These are phyloP conservation scores for Alternaria solani DNA, from an alignment of 2,329 filamentous ascomycete species.

Conservation along the genomic window DNA sequence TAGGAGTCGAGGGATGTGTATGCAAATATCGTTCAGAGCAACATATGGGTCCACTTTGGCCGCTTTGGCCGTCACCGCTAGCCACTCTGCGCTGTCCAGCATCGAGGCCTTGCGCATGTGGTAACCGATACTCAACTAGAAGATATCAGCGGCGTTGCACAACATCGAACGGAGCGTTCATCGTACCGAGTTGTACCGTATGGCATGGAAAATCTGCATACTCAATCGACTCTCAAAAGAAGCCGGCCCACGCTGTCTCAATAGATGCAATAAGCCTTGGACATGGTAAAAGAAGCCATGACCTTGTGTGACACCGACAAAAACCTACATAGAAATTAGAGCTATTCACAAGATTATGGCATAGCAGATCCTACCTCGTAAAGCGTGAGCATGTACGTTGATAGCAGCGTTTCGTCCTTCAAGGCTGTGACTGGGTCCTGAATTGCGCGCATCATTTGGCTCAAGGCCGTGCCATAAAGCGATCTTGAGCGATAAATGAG, in stretches of 20 bases:
- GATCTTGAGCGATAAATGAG: slow-evolving; percentile 47
- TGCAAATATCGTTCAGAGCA: slow-evolving; percentile 43
- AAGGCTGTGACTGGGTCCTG: slow-evolving; percentile 35
- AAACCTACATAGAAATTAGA: slow-evolving; percentile 34
- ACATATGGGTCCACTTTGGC: slow-evolving; percentile 47
- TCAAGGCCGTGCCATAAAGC: slow-evolving; percentile 45
- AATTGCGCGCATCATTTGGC: slow-evolving; percentile 42
- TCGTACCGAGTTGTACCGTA: slow-evolving; percentile 47
- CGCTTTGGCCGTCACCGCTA: slow-evolving; percentile 39
- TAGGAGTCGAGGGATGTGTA: slow-evolving; percentile 45
- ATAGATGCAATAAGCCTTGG: slow-evolving; percentile 44
- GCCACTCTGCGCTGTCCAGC: slow-evolving; percentile 46
- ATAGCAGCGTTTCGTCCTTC: slow-evolving; percentile 47
- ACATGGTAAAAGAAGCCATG: slow-evolving; percentile 51
- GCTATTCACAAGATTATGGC: not conserved
- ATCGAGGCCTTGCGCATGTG: slow-evolving; percentile 47
- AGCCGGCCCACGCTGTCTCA: slow-evolving; percentile 43
- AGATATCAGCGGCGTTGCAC: slow-evolving; percentile 13
- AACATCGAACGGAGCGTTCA: not conserved
- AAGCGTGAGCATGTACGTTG: slow-evolving; percentile 46
- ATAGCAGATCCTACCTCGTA: slow-evolving; percentile 37
- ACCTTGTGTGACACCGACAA: slow-evolving; percentile 44
- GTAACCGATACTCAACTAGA: slow-evolving; percentile 46
- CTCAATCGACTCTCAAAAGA: slow-evolving; percentile 42
- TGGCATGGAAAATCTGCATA: slow-evolving; percentile 46